phyloP scores from a whole-genome alignment of 306 rosid species.

The Prunus persica region DNA sequence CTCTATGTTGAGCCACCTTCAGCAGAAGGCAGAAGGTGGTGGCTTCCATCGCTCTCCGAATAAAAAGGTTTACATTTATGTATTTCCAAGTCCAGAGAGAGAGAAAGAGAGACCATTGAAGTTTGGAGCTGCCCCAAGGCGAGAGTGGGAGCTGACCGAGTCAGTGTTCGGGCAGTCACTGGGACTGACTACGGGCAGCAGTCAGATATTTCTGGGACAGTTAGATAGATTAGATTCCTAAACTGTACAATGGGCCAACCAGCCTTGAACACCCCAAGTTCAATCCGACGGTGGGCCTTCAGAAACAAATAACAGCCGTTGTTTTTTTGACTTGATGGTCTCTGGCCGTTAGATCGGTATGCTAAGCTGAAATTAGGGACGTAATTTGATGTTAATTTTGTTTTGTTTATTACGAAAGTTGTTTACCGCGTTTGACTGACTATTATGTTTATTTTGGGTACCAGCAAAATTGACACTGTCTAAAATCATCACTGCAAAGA shows the following conservation, averaged over 20 bases:
- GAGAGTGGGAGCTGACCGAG: slow-evolving; percentile 48
- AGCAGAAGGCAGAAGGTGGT: slow-evolving; percentile 33
- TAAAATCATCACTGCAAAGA: background rate
- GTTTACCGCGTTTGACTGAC: background rate
- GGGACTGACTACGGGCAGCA: slow-evolving; percentile 44
- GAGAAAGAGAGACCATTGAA: slow-evolving; percentile 20
- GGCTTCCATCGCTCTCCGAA: slow-evolving; percentile 24
- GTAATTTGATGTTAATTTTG: background rate
- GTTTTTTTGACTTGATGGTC: background rate
- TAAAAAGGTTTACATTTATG: slow-evolving; percentile 44
- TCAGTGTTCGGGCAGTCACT: slow-evolving; percentile 39
- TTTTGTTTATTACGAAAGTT: background rate
- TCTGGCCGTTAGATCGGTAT: background rate
- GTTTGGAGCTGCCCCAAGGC: slow-evolving; percentile 24
- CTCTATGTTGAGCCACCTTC: slow-evolving; percentile 44
- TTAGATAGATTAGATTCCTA: slow-evolving; percentile 36
- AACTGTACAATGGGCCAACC: slow-evolving; percentile 21
- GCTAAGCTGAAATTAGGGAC: background rate
- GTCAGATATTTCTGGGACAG: slow-evolving; percentile 57
- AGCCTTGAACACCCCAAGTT: background rate
- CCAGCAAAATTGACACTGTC: background rate
- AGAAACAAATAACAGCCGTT: slow-evolving; percentile 14
- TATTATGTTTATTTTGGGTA: background rate
- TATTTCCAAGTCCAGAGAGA: slow-evolving; percentile 2
- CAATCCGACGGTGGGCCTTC: background rate